Base-by-base conservation (phyloP, 2,329 filamentous ascomycete species). In the Ophiostoma piceae region DNA sequence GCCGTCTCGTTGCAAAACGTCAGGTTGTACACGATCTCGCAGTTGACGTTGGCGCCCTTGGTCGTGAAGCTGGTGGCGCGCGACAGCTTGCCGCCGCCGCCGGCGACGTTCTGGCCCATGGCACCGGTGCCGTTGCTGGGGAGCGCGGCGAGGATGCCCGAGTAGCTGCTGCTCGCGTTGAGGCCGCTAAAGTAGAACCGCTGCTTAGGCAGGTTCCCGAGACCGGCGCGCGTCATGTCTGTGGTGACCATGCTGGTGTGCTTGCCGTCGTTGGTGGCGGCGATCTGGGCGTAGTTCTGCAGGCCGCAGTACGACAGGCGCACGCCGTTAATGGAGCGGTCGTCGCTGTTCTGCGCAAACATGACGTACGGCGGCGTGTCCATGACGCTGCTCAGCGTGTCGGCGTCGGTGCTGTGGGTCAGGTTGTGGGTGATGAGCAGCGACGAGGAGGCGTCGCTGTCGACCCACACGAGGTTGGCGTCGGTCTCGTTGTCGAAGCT, bases 1-100 rank as follows among this genome's bases (percentile, higher is more conserved):
- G 94, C 92, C 66, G 94, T 90, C 75, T 94, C 88, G 74, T 90
- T 86, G 80, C 95, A 99, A 78, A 98, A 96, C 0, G 88, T 83
- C n/a, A 99, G 87, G 76, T 96, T 89, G 78, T 89, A 94, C 65
- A 98, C 84, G 57, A 99, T 84, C 71, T 90, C 90, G 78, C 95
- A 99, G 76, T 94, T 96, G 71, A 88, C 86, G 47, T 71, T 41
- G 65, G 70, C 68, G 29, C 67, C 82, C 77, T 94, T 92, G 9
- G 94, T 97, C 7, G 82, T 83, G 78, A 96, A 96, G n/a, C 83
- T 84, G 67, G 90, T 90, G 22, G 86, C 81, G 67, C 83, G 82
- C 80, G 90, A 96, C 37, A 97, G 88, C 68, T 85, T 84, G 9
- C 92, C 92, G 41, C 94, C 92, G n/a, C 89, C 90, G 22, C 88